These are phyloP conservation scores for Syncephalis plumigaleata DNA, from an alignment of 371 early-diverging fungal species.

Conservation along the genomic window DNA sequence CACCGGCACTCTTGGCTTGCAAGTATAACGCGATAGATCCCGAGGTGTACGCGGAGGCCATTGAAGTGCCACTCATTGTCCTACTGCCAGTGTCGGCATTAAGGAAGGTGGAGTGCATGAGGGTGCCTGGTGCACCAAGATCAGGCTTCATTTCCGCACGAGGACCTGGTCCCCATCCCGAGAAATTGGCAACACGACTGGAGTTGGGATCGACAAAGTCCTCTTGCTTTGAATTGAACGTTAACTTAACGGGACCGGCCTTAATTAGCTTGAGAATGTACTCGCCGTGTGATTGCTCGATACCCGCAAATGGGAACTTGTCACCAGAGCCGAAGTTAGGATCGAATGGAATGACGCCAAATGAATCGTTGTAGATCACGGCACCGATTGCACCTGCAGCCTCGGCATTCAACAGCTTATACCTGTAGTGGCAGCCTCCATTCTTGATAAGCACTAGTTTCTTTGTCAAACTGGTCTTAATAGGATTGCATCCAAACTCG, in stretches of 20 bases:
- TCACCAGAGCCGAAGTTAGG: conserved; percentile 2
- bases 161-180: conserved; percentile 51
- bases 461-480: conserved; percentile 14
- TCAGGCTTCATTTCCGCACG: conserved; percentile 55
- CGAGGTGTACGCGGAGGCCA: conserved; percentile 56
- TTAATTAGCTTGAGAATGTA: background rate
- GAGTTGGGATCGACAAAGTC: conserved; percentile 13
- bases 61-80: conserved; percentile 29
- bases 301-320: conserved; percentile 14
- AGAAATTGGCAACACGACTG: conserved; percentile 25
- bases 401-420: conserved; percentile 27
- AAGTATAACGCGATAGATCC: conserved; percentile 42
- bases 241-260: background rate
- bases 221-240: background rate
- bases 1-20: conserved; percentile 11
- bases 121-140: conserved; percentile 47
- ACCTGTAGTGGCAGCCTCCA: conserved; percentile 30
- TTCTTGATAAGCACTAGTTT: conserved; percentile 33
- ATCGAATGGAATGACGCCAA: conserved; percentile 15
- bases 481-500: conserved; percentile 24
- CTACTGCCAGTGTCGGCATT: too few species aligned
- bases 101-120: conserved; percentile 46
- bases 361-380: conserved; percentile 22
- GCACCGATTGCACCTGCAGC: conserved; percentile 42
- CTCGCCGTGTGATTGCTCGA: background rate